Percentiles rank a stretch among this genome's conserved stretches.
These are phyloP conservation scores for Albatrellus sp. DNA, from an alignment of 1,284 basidiomycete species.

Conservation along the genomic window DNA sequence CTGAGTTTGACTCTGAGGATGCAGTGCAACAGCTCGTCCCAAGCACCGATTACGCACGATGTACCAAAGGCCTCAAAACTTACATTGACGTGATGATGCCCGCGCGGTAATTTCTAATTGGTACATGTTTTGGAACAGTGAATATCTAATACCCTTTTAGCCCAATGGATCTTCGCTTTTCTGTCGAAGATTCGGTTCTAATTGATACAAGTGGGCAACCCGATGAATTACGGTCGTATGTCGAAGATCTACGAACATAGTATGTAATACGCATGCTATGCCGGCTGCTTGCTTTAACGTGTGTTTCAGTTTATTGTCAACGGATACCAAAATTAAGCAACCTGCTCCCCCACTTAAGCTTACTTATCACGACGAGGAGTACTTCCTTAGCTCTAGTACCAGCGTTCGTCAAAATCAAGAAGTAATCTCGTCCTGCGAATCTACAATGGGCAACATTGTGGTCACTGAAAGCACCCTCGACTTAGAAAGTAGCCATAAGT, in stretches of 20 bases:
- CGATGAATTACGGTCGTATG: constrained; percentile 29
- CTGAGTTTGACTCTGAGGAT: not conserved
- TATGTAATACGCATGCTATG: constrained; percentile 19
- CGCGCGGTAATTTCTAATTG: constrained; percentile 9
- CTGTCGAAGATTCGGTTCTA: constrained; percentile 23
- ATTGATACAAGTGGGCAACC: constrained; percentile 26
- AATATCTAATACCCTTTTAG: constrained; percentile 18
- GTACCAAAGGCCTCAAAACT: constrained; percentile 2
- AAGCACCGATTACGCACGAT: constrained; percentile 1
- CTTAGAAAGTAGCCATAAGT: constrained; percentile 41
- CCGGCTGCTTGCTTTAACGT: not conserved
- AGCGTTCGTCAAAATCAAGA: constrained; percentile 37
- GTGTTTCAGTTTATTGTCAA: constrained; percentile 21
- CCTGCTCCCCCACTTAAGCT: constrained; percentile 43
- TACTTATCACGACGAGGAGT: constrained; percentile 25
- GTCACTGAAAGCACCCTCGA: constrained; percentile 27
- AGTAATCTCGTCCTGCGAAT: constrained; percentile 9
- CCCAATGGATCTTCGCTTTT: constrained; percentile 32
- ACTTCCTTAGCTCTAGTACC: constrained; percentile 35
- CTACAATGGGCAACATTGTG: constrained; percentile 12
- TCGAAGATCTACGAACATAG: constrained; percentile 29
- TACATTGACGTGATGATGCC: constrained; percentile 10
- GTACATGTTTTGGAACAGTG: not conserved
- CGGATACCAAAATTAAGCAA: constrained; percentile 20
- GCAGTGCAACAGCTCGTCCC: not conserved